phyloP scores from a whole-genome alignment of 1,284 basidiomycete genomes.

The Meripilus lineatus region DNA sequence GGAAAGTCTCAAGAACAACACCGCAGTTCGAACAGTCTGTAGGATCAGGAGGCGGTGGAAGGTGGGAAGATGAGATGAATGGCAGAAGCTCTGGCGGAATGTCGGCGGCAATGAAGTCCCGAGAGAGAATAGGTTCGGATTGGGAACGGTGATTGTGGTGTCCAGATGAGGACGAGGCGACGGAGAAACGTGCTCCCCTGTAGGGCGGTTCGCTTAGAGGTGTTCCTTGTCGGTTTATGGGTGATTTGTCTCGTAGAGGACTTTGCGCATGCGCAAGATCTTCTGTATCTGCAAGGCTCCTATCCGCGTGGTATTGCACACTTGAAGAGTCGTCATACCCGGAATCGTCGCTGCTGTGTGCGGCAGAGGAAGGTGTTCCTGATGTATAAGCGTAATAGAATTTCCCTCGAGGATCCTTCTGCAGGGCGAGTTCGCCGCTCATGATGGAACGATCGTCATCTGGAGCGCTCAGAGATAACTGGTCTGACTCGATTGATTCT shows the following conservation, averaged over 20 bases:
- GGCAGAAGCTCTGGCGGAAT: conserved; percentile 51
- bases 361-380: conserved; percentile 39
- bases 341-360: conserved; percentile 45
- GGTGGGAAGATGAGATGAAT: conserved; percentile 39
- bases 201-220: conserved; percentile 34
- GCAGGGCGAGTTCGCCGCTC: conserved; percentile 58
- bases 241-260: conserved; percentile 28
- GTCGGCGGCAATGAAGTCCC: conserved; percentile 31
- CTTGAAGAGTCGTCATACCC: conserved; percentile 44
- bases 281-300: conserved; percentile 17
- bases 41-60: conserved; percentile 58
- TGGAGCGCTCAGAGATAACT: conserved; percentile 32
- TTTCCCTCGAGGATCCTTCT: conserved; percentile 61
- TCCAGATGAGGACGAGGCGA: conserved; percentile 12
- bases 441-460: conserved; percentile 32
- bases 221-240: conserved; percentile 56
- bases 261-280: conserved; percentile 7
- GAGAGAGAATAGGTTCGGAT: conserved; percentile 26
- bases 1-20: conserved; percentile 65
- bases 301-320: conserved; percentile 27
- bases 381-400: conserved; percentile 72
- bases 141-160: conserved; percentile 18
- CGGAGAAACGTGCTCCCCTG: conserved; percentile 5
- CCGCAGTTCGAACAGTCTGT: conserved; percentile 83
- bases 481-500: conserved; percentile 38